Base-by-base conservation (phyloP, 1,139 yeast genomes). In the Taphrina sp. region DNA sequence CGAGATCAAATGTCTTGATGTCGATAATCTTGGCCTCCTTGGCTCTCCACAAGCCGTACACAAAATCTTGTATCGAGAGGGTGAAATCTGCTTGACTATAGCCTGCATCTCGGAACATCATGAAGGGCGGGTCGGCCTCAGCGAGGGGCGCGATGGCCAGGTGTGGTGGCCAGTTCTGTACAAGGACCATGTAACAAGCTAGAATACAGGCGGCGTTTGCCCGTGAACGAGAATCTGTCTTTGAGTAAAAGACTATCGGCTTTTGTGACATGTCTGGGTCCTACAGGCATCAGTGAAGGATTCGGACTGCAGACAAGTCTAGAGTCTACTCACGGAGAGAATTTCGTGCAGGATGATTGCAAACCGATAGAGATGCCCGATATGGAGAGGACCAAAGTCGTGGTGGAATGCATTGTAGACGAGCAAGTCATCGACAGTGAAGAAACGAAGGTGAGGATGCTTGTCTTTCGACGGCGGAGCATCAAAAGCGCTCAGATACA, bases 91-190 rank as follows among this genome's bases (percentile, higher is more conserved):
- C 96, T 58, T 83, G 84, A 3, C 96, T 86, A 69, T 92, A 92
- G 1, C 98, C 98, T 0, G 98, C 98, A 69, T 92, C 98, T 68
- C 98, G 77, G 69, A 90, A 92, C 1, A 92, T 84, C 83, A 85
- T 90, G 64, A 90, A 83, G 2, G 98, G 96, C 0, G 96, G 96
- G 51, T 85, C 92, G 2, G 85, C 81, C 68, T 92, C 97, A 2
- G 95, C 82, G 56, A 92, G 79, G 0, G 98, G 98, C 61, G 95
- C 96, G 61, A 92, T 74, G 0, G 92, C 98, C 69, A 92, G 92
- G 69, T 92, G 98, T 0, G 98, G 98, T 0, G 96, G 89, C 98
- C 98, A 92, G 17, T 90, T 84, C 69, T 92, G 98, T 16, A 92
- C 90, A 60, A 92, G 73, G 0, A 92, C 83, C 97, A 92, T 89